Evolutionary conservation across 1,284 basidiomycete genomes (phyloP).

Genomic region (Rugosomyces carneus): DNA sequence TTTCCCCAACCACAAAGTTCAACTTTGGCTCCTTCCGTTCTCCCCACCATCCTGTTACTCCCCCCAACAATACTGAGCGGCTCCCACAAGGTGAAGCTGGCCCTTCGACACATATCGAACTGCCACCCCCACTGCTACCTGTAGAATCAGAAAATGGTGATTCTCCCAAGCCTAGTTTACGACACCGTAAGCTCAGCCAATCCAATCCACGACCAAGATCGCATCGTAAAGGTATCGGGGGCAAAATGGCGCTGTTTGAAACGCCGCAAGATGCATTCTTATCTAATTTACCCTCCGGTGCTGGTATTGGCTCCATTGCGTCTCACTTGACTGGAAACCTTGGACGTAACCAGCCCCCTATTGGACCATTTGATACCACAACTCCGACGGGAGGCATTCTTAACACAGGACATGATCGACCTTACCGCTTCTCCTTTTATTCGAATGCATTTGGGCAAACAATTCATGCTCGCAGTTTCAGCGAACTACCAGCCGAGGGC

Average conservation of each 20-base stretch:
- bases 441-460: constrained; percentile 90
- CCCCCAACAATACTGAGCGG: neutral
- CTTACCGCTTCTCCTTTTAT: constrained; percentile 98
- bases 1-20: constrained; percentile 39
- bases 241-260: constrained; percentile 92
- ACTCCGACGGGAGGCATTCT: constrained; percentile 29
- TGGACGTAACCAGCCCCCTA: constrained; percentile 19
- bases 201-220: constrained; percentile 61
- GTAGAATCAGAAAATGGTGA: constrained; percentile 10
- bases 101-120: constrained; percentile 9
- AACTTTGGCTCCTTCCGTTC: constrained; percentile 19
- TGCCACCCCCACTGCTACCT: constrained; percentile 1
- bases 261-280: constrained; percentile 36
- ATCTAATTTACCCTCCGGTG: neutral
- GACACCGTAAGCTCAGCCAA: constrained; percentile 81
- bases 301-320: constrained; percentile 25
- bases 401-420: constrained; percentile 72
- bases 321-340: neutral
- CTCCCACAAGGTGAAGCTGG: constrained; percentile 7
- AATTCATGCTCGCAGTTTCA: constrained; percentile 90
- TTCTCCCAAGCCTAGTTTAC: constrained; percentile 27
- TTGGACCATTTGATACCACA: constrained; percentile 1
- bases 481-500: constrained; percentile 90
- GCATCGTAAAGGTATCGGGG: constrained; percentile 63
- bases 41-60: neutral